Evolutionary conservation across 768 basidiomycete genomes (phyloP), one percentile per base, ranked within the genome.

Genomic region (Mrakia hoshinonis): DNA sequence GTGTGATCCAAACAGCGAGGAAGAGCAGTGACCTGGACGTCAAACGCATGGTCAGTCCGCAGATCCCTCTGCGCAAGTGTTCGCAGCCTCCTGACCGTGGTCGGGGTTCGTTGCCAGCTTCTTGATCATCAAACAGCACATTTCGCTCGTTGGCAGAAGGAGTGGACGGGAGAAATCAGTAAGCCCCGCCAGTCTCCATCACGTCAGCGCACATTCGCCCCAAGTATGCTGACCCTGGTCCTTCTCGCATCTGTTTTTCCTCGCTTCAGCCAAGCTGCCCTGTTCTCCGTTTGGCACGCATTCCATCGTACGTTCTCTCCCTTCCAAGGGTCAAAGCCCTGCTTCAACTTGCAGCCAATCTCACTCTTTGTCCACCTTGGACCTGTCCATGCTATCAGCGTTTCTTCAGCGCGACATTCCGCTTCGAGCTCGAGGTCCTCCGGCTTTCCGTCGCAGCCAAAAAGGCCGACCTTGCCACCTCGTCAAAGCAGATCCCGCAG

Each of bases 381-480:
- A n/a, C n/a, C n/a, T 18, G 26, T 22, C 12, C n/a, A 29, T 6
- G 20, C 26, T 18, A 34, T 55, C 29, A 26, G 26, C 43, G 43
- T 15, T 36, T 36, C 22, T 61, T 36, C 34, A n/a, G 34, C 58
- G 18, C 36, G 5, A 31, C 36, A 13, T 61, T 61, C 58, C 22
- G 36, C 18, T 61, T 61, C 34, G 58, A 61, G 22, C 31, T 61
- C 58, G 58, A 29, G 31, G 58, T 36, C 20, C 58, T 61, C 34
- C 58, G 58, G 34, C 58, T 61, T 22, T 61, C 58, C 34, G 22
- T 61, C 58, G 58, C 36, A 22, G 34, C 36, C 36, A 31, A 36
- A 36, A 61, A 31, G 5, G 13, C 58, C 34, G 18, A 61, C 34
- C 58, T 61, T 31, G 15, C 18, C 13, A 39, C 22, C 58, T 22